phyloP scores from a whole-genome alignment of 192 early-diverging fungal species.

The Rhizophagus sp. region DNA sequence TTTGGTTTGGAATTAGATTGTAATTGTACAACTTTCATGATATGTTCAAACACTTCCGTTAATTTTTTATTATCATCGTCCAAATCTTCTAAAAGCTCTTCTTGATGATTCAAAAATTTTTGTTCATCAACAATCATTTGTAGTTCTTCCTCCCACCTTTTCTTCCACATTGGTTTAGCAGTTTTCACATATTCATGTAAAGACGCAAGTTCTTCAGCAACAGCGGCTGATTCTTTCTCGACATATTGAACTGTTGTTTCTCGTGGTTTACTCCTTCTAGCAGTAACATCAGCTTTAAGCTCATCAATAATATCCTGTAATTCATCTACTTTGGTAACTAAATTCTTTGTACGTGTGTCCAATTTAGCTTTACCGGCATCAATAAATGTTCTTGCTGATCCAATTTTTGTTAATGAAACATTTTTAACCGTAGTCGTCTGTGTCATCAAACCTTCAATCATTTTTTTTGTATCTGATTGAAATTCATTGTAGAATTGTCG shows the following conservation, averaged over 20 bases:
- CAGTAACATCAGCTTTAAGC: constrained; percentile 72
- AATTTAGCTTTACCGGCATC: constrained; percentile 60
- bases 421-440: constrained; percentile 41
- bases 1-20: constrained; percentile 50
- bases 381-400: constrained; percentile 51
- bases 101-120: constrained; percentile 77
- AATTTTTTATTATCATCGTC: constrained; percentile 64
- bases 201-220: constrained; percentile 52
- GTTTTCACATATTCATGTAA: constrained; percentile 62
- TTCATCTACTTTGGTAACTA: constrained; percentile 61
- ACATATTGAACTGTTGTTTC: constrained; percentile 55
- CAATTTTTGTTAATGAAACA: constrained; percentile 35
- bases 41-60: constrained; percentile 56
- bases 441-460: constrained; percentile 42
- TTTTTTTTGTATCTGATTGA: constrained; percentile 43
- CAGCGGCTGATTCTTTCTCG: constrained; percentile 48
- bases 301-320: constrained; percentile 68
- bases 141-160: constrained; percentile 82
- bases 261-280: constrained; percentile 65
- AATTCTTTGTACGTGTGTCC: constrained; percentile 50
- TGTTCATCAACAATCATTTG: constrained; percentile 82
- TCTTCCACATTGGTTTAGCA: constrained; percentile 73
- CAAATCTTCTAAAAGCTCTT: constrained; percentile 67
- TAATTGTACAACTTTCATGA: constrained; percentile 61
- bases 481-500: constrained; percentile 56